Evolutionary conservation across 2,329 filamentous ascomycete genomes (phyloP).

Genomic region (Scolecobasidium constrictum): DNA sequence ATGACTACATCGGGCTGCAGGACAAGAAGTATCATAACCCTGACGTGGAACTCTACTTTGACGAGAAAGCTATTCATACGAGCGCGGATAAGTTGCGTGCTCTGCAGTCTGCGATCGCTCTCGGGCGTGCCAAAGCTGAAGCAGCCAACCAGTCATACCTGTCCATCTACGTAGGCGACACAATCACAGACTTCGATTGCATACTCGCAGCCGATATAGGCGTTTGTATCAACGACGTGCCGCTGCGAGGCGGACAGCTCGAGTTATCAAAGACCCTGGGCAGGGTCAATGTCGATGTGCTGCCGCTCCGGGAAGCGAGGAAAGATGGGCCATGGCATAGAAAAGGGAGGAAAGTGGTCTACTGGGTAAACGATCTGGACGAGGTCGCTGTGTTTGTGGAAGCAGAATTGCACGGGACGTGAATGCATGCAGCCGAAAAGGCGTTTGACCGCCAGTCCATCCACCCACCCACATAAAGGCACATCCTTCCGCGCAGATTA

Average conservation of each 20-base stretch:
- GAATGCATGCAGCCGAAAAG: no score
- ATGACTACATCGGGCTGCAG: no score
- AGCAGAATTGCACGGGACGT: no score
- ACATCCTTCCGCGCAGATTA: no score
- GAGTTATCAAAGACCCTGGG: constrained; percentile 22
- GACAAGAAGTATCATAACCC: no score
- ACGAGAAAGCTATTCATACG: neutral
- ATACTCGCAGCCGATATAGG: constrained; percentile 34
- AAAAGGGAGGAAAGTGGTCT: neutral
- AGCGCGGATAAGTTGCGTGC: neutral
- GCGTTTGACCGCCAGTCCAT: no score
- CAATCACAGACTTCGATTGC: constrained; percentile 35
- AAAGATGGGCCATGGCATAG: neutral
- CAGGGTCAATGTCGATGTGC: constrained; percentile 17
- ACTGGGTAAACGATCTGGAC: constrained; percentile 5
- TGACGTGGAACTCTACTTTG: no score
- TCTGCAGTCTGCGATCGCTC: neutral
- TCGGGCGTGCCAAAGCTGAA: constrained; percentile 9
- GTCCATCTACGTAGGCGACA: constrained; percentile 38
- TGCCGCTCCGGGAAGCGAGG: neutral
- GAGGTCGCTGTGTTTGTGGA: neutral
- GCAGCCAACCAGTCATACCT: constrained; percentile 4
- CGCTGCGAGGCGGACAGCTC: constrained; percentile 23
- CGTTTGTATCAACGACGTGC: constrained; percentile 32
- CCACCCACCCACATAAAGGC: no score